A percentile compares a stretch with the other conserved stretches of the same genome.
Conservation (phyloP, 768 basidiomycete genomes). For the Phylloporus scabripes region DNA sequence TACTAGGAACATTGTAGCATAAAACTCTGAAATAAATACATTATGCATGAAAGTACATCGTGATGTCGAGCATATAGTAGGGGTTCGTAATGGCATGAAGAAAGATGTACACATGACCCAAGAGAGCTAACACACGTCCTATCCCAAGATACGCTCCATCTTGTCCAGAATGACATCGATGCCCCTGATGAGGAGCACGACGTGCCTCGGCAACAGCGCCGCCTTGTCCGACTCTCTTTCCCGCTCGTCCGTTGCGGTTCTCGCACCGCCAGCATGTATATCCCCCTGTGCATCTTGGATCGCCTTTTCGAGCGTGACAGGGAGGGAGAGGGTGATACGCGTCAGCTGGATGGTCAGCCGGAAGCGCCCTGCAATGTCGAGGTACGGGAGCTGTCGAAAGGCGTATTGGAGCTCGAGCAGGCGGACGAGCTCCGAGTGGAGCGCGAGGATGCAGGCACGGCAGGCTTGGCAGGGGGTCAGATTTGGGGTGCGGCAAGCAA, state of each 20-base stretch:
- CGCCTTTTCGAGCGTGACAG: slow-evolving; percentile 67
- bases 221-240: slow-evolving; percentile 16
- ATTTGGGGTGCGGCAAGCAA: not conserved
- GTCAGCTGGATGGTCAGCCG: slow-evolving; percentile 73
- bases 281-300: slow-evolving; percentile 39
- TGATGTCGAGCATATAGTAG: not conserved
- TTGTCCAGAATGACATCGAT: slow-evolving; percentile 59
- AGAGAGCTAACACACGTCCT: not conserved
- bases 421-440: slow-evolving; percentile 67
- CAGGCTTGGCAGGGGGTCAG: slow-evolving; percentile 44
- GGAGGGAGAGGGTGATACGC: slow-evolving; percentile 69
- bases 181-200: slow-evolving; percentile 56
- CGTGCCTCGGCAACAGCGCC: slow-evolving; percentile 48
- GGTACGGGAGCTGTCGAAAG: slow-evolving; percentile 69
- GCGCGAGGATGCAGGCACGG: slow-evolving; percentile 66
- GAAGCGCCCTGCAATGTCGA: slow-evolving; percentile 71
- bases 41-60: not conserved
- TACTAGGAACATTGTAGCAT: not conserved
- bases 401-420: slow-evolving; percentile 79
- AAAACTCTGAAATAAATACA: not conserved
- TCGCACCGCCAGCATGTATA: not conserved
- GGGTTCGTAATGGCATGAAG: not conserved
- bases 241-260: slow-evolving; percentile 5
- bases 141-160: slow-evolving; percentile 52
- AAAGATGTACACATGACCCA: not conserved